A percentile compares a stretch with the other conserved stretches of the same genome.
These are phyloP conservation scores for Sequoia sempervirens DNA, from an alignment of 75 land plant species.

Conservation along the genomic window DNA sequence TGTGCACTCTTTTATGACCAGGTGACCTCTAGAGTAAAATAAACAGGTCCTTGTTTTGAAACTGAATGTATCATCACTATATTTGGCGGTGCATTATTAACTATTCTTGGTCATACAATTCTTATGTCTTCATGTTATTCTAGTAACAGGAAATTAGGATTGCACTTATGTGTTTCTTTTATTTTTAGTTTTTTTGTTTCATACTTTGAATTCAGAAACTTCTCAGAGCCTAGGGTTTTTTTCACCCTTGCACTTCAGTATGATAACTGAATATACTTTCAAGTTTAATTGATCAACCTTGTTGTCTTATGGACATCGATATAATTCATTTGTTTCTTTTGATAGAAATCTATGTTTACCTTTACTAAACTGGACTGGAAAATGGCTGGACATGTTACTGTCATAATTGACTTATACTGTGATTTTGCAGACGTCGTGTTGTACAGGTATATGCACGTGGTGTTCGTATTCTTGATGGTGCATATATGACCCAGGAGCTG, in stretches of 20 bases:
- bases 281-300: background rate
- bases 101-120: background rate
- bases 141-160: background rate
- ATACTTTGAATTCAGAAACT: background rate
- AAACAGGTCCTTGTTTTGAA: background rate
- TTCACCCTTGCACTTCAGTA: background rate
- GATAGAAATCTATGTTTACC: background rate
- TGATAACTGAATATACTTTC: background rate
- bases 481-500: constrained; percentile 80
- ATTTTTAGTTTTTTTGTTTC: background rate
- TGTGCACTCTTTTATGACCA: background rate
- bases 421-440: constrained; percentile 66
- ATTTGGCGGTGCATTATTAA: background rate
- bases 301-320: background rate
- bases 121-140: background rate
- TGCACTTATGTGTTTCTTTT: background rate
- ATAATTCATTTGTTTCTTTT: background rate
- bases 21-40: background rate
- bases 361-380: background rate
- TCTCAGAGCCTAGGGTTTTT: background rate
- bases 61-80: background rate
- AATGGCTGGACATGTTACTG: background rate
- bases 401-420: background rate
- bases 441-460: constrained; percentile 84
- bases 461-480: constrained; percentile 88